Percentiles rank a stretch among this genome's conserved stretches.
phyloP scores from a whole-genome alignment of 805 yeast species.

The Starmera dryadoides region DNA sequence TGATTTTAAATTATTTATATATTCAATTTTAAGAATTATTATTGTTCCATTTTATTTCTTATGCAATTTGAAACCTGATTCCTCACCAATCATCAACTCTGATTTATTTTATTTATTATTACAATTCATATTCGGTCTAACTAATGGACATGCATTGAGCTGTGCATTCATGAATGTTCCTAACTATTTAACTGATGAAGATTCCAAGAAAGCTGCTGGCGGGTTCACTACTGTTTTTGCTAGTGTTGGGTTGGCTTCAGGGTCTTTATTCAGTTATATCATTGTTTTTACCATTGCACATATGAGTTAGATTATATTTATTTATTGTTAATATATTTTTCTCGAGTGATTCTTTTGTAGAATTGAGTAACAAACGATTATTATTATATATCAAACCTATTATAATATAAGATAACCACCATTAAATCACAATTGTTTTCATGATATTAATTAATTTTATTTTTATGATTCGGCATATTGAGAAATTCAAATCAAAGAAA shows the following conservation, averaged over 20 bases:
- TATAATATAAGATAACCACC: too few relatives aligned
- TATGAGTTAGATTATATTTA: too few relatives aligned
- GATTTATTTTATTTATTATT: slow-evolving; percentile 62
- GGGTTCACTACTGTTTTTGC: slow-evolving; percentile 82
- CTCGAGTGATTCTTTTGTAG: too few relatives aligned
- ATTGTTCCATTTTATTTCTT: slow-evolving; percentile 69
- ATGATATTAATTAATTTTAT: too few relatives aligned
- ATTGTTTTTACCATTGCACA: slow-evolving; percentile 31
- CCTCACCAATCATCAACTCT: slow-evolving; percentile 29
- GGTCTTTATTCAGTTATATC: slow-evolving; percentile 69
- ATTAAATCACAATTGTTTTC: too few relatives aligned
- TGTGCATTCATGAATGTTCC: slow-evolving; percentile 76
- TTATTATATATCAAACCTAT: too few relatives aligned
- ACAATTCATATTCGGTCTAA: slow-evolving; percentile 75
- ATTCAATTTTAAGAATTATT: slow-evolving; percentile 46
- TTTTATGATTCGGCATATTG: too few relatives aligned
- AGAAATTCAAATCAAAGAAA: too few relatives aligned
- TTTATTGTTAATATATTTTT: too few relatives aligned
- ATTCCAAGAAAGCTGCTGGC: slow-evolving; percentile 86
- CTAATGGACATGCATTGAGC: slow-evolving; percentile 82
- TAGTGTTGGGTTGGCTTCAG: slow-evolving; percentile 70
- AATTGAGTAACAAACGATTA: too few relatives aligned
- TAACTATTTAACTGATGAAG: slow-evolving; percentile 46
- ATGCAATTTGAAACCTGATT: slow-evolving; percentile 43
- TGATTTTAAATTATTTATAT: slow-evolving; percentile 39